phyloP scores from a whole-genome alignment of 257 asterid species.

The Solanum medicagineum region DNA sequence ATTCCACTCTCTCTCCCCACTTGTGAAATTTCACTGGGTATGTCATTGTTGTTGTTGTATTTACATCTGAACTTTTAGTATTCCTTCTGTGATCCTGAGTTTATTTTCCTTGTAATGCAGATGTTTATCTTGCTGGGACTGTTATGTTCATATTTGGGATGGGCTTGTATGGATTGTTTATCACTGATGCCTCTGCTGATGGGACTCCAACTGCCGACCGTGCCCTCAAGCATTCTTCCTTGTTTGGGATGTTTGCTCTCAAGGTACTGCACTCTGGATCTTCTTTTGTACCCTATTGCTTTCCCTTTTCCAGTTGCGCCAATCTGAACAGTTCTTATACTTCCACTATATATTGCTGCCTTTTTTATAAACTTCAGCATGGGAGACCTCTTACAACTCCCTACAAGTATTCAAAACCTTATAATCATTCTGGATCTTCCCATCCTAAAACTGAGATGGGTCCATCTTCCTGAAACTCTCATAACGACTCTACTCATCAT shows the following conservation, averaged over 20 bases:
- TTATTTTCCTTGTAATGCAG: slow-evolving; percentile 15
- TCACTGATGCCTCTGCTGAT: slow-evolving; percentile 47
- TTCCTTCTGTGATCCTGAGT: background rate
- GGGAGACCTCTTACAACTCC: too few species aligned
- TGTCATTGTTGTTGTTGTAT: too few species aligned
- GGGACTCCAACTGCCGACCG: slow-evolving; percentile 45
- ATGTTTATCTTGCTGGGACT: slow-evolving; percentile 91
- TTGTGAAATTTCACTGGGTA: too few species aligned
- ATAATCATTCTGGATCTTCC: too few species aligned
- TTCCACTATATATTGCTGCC: background rate
- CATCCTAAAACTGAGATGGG: too few species aligned
- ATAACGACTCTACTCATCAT: too few species aligned
- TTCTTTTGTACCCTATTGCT: background rate
- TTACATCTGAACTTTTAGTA: background rate
- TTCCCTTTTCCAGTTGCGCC: background rate
- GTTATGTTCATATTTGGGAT: slow-evolving; percentile 92
- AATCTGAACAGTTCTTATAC: background rate
- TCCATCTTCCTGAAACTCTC: too few species aligned
- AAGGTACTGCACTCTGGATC: slow-evolving; percentile 29
- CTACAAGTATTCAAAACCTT: too few species aligned
- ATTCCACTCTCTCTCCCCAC: too few species aligned
- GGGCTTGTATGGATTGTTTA: slow-evolving; percentile 91
- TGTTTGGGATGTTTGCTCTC: slow-evolving; percentile 78
- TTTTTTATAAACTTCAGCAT: background rate
- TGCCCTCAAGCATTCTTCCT: slow-evolving; percentile 77